These are phyloP conservation scores for Senecio squalidus DNA, from an alignment of 140 eudicot species.

Conservation along the genomic window DNA sequence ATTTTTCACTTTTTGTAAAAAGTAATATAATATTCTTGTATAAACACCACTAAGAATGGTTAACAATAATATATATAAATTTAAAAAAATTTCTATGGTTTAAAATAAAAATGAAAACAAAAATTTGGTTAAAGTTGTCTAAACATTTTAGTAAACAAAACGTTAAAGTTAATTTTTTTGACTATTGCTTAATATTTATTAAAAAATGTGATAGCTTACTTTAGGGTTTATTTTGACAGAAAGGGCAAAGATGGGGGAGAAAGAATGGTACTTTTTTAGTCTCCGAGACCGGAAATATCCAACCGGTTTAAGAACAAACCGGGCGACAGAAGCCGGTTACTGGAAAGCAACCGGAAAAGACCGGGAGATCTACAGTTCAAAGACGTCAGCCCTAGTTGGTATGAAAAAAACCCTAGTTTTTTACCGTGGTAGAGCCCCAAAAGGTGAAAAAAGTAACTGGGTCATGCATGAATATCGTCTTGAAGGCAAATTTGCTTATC, in stretches of 20 bases:
- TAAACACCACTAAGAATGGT: too few species aligned
- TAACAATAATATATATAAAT: too few species aligned
- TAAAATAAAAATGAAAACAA: too few species aligned
- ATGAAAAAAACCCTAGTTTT: slow-evolving; percentile 98
- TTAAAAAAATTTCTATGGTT: too few species aligned
- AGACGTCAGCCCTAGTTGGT: slow-evolving; percentile 68
- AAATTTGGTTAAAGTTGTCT: too few species aligned
- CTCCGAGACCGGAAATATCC: slow-evolving; percentile 91
- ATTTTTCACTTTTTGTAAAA: too few species aligned
- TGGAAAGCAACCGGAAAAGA: slow-evolving; percentile 99
- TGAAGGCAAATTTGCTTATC: slow-evolving; percentile 89
- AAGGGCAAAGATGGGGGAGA: slow-evolving; percentile 94
- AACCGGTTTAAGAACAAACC: slow-evolving; percentile 79
- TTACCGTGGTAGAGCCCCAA: slow-evolving; percentile 91
- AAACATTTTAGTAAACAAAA: too few species aligned
- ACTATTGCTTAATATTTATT: neutral
- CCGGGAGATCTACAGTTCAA: slow-evolving; percentile 85
- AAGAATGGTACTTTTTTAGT: slow-evolving; percentile 95
- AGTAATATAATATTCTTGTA: too few species aligned
- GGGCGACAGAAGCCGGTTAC: slow-evolving; percentile 95
- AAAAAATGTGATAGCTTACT: neutral
- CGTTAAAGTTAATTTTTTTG: too few species aligned
- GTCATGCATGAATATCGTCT: slow-evolving; percentile 97
- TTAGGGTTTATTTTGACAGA: slow-evolving; percentile 27
- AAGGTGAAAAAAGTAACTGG: slow-evolving; percentile 95